Evolutionary conservation across 192 early-diverging fungal species (phyloP), one percentile per base, ranked within the genome.

Genomic region (Mortierella antarctica): DNA sequence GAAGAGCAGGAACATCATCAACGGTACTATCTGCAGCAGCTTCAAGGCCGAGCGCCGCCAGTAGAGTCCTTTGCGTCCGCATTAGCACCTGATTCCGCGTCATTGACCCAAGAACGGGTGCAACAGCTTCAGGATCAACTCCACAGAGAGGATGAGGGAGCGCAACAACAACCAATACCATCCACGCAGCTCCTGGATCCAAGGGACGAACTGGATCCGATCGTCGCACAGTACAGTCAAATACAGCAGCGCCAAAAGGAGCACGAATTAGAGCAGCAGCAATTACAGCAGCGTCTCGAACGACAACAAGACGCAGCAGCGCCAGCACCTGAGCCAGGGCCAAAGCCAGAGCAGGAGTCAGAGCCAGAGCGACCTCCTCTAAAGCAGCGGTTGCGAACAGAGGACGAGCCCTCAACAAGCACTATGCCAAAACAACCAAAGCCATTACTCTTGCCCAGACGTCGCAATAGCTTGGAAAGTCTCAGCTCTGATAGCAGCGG

Each of bases 381-480:
- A 46, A 7, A 41, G 40, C 50, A 74, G 47, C 55, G 44, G 31
- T 55, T 20, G 42, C 62, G 49, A 51, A 47, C 59, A 60, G 14
- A 23, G 62, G n/a, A 52, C 31, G 12, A 7, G 8, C 39, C 40
- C 52, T 48, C 66, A 23, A 23, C 21, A 41, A 18, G 11, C 62
- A 17, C 31, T 47, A n/a, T 14, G 44, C 9, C 65, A 31, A 31
- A 21, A 57, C 55, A 49, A 57, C 66, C 45, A 6, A 48, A 61
- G 51, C 51, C 23, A 20, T 50, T 41, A 8, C 48, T 45, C 6
- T 21, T 40, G 20, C 53, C 41, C 14, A 51, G 59, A 1, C 77
- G 77, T 21, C 50, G 77, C 13, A 80, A 80, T 42, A 80, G 77
- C 52, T 48, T 80, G 17, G 77, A 80, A 1, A 80, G 77, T 49